Evolutionary conservation across 352 stramenopile genomes (phyloP), one percentile per base, ranked within the genome.

Genomic region (Phytophthora melonis): DNA sequence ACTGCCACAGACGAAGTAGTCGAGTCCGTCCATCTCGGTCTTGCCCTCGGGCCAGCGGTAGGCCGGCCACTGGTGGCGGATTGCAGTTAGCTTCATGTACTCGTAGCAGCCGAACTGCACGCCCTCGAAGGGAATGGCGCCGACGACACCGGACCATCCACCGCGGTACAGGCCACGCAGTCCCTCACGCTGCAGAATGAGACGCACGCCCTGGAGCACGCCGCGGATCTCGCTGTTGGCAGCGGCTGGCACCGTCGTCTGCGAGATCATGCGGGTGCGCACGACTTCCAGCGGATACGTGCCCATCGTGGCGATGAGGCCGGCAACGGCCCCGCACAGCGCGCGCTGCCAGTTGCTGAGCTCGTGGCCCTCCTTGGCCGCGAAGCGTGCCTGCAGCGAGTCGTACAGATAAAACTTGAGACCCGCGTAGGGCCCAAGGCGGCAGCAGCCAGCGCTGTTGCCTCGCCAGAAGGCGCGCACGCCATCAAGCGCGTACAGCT

Each of bases 61-160:
- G 14, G 78, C 68, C 9, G 84, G 86, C 83, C 83, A 93, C 27
- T 86, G 84, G 18, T 84, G 53, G 34, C 68, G 64, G 62, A 80
- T 72, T 1, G 74, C 71, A n/a, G 77, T 80, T 55, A 75, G 58
- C 72, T 94, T 96, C 63, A 93, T 70, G 64, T 88, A 93, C 72
- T 93, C 89, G 70, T 94, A 96, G 73, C 87, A 93, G 25, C 84
- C 87, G 58, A 96, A 96, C 78, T 96, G 88, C 58, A 92, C 82
- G 25, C 89, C 89, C 56, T 94, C 86, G 45, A 94, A 96, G 41
- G 89, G 89, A 52, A 95, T 92, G 45, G 87, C 83, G 39, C 89
- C 89, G 11, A 84, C 74, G 45, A 95, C 75, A 2, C 82, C 85
- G 10, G 88, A 92, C 68, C 75, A 86, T 16, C 84, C 81, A 19